phyloP scores from a whole-genome alignment of 192 early-diverging fungal genomes.

The Gamsiella multidivaricata region DNA sequence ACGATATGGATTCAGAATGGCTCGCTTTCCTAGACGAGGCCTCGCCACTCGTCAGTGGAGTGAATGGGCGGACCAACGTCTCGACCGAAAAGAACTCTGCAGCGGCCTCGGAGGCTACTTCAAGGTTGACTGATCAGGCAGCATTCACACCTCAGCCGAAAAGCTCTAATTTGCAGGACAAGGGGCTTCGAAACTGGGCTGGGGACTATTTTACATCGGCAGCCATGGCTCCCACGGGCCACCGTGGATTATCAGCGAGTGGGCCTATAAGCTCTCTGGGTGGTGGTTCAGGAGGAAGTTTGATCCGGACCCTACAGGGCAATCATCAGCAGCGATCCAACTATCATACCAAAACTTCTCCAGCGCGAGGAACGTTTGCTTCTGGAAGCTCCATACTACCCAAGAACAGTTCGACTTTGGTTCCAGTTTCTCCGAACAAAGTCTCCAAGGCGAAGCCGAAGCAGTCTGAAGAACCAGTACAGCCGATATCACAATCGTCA shows the following conservation, averaged over 20 bases:
- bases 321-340: constrained; percentile 12
- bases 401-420: not conserved
- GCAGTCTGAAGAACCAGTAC: not conserved
- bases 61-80: not conserved
- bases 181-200: constrained; percentile 7
- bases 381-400: too few species aligned
- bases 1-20: constrained; percentile 34
- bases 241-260: constrained; percentile 8
- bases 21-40: constrained; percentile 35
- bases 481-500: not conserved
- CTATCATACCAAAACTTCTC: constrained; percentile 26
- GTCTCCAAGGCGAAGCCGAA: not conserved
- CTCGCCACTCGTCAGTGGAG: constrained; percentile 17
- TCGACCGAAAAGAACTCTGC: too few species aligned
- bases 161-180: not conserved
- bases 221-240: constrained; percentile 21
- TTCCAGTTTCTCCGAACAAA: not conserved
- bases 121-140: too few species aligned
- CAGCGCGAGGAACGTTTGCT: too few species aligned
- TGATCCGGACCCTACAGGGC: constrained; percentile 20
- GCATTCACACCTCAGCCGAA: not conserved
- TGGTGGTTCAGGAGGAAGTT: constrained; percentile 7
- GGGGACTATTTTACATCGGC: constrained; percentile 10
- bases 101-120: too few species aligned
- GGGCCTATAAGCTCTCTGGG: constrained; percentile 2